Percentiles rank a stretch among this genome's conserved stretches.
These are phyloP conservation scores for Coemansia sp. DNA, from an alignment of 192 early-diverging fungal genomes.

Conservation along the genomic window DNA sequence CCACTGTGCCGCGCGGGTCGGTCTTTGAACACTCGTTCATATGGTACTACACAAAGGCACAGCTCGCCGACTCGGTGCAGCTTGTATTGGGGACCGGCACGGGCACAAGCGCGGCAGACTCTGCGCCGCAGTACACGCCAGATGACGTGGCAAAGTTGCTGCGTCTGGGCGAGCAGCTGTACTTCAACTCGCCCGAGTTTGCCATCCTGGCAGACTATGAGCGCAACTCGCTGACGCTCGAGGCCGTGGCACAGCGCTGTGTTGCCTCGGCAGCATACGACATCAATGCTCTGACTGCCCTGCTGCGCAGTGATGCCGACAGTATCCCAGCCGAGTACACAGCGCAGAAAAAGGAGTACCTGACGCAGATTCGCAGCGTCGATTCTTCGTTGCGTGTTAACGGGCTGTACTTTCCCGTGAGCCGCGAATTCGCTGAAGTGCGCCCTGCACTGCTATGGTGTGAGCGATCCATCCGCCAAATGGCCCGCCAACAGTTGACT, in stretches of 20 bases:
- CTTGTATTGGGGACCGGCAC: slow-evolving; percentile 12
- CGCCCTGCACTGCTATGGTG: background rate
- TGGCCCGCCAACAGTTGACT: slow-evolving; percentile 6
- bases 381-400: slow-evolving; percentile 1
- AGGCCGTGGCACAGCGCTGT: background rate
- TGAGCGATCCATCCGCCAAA: background rate
- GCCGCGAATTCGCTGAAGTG: background rate
- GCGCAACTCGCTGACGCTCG: slow-evolving; percentile 11
- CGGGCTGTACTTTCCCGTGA: slow-evolving; percentile 6
- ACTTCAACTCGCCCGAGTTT: slow-evolving; percentile 40
- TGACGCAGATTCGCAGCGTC: background rate
- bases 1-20: background rate
- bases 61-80: slow-evolving; percentile 19
- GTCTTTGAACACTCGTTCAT: slow-evolving; percentile 17
- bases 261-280: background rate
- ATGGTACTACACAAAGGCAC: slow-evolving; percentile 6
- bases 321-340: background rate
- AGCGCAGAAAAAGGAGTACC: background rate
- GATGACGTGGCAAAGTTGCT: slow-evolving; percentile 24
- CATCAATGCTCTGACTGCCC: background rate
- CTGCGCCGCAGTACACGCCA: slow-evolving; percentile 5
- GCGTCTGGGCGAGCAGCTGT: slow-evolving; percentile 36
- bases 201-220: slow-evolving; percentile 38
- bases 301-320: background rate
- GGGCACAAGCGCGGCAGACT: background rate